Base-by-base conservation (phyloP, 169 alveolate genomes). In the Plasmodium berghei region DNA sequence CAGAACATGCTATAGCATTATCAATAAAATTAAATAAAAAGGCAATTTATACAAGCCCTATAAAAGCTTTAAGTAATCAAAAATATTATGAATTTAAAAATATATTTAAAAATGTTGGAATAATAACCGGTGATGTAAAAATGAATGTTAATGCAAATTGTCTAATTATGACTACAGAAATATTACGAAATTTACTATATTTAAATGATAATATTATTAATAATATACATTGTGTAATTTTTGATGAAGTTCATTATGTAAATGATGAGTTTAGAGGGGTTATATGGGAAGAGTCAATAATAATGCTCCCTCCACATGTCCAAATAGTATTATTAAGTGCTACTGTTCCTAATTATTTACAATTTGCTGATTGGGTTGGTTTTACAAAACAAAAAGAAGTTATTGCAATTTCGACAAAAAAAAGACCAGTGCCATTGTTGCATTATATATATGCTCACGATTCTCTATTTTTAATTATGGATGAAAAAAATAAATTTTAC, bases 351-450 rank as follows among this genome's bases (percentile, higher is more conserved):
- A 98, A 99, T 88, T 98, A 97, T 92, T 93, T 93, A 89, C 99
- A 99, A 87, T 98, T 99, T 90, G 99, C 99, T 6, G 98, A 98
- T 71, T 99, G 99, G 99, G 98, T 98, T 14, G 99, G 99, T n/a
- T 95, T 95, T 52, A 93, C 94, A 5, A 92, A 94, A 92, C 96
- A 97, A 73, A 95, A 98, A 73, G 98, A 96, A 62, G 98, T 98
- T n/a, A 96, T 95, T 66, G 97, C 99, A 0, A 96, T 98, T 72
- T 91, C 95, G 55, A 99, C 99, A 45, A 80, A 93, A 66, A 93
- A 95, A 49, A 93, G 99, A 80, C 99, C 99, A 10, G 98, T 97
- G 40, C 99, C 99, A 9, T 95, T 99, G 56, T 94, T 96, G 49
- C 99, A 99, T 89, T 94, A 87, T 71, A 93, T 98, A 45, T 97